Conservation (phyloP, 148 eudicot species). For the Fagopyrum esculentum region DNA sequence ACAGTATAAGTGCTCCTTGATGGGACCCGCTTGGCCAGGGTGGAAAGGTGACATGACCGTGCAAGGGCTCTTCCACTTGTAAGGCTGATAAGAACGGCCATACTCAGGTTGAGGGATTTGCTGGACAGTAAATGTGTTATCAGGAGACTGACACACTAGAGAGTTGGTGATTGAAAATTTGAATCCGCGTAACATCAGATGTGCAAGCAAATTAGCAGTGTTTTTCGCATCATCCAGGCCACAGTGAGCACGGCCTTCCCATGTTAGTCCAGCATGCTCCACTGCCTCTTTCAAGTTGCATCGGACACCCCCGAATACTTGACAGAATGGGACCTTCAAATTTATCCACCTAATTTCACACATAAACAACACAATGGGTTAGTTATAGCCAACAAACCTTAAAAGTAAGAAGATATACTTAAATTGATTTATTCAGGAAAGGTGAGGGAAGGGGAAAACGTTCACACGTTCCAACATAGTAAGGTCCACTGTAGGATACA, state of each 20-base stretch:
- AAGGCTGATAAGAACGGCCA: slow-evolving; percentile 27
- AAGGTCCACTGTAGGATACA: not conserved
- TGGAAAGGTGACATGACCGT: slow-evolving; percentile 23
- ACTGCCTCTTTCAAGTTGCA: slow-evolving; percentile 88
- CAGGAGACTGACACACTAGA: slow-evolving; percentile 35
- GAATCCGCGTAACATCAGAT: slow-evolving; percentile 59
- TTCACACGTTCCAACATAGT: not conserved
- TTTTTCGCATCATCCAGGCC: slow-evolving; percentile 95
- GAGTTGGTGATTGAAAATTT: slow-evolving; percentile 65
- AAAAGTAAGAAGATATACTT: not conserved
- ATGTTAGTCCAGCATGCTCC: slow-evolving; percentile 66
- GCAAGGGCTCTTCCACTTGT: slow-evolving; percentile 26
- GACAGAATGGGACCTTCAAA: slow-evolving; percentile 59
- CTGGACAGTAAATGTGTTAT: slow-evolving; percentile 27
- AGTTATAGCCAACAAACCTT: not conserved
- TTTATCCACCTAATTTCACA: slow-evolving; percentile 71
- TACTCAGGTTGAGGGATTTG: slow-evolving; percentile 29
- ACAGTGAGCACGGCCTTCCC: slow-evolving; percentile 95
- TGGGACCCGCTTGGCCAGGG: slow-evolving; percentile 17
- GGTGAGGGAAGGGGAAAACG: no score
- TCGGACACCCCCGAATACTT: slow-evolving; percentile 47
- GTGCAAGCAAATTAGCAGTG: slow-evolving; percentile 67
- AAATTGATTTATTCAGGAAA: not conserved
- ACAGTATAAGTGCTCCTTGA: slow-evolving; percentile 35
- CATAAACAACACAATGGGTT: not conserved